Base-by-base conservation (phyloP, 1,284 basidiomycete species). In the Chiua sp. region DNA sequence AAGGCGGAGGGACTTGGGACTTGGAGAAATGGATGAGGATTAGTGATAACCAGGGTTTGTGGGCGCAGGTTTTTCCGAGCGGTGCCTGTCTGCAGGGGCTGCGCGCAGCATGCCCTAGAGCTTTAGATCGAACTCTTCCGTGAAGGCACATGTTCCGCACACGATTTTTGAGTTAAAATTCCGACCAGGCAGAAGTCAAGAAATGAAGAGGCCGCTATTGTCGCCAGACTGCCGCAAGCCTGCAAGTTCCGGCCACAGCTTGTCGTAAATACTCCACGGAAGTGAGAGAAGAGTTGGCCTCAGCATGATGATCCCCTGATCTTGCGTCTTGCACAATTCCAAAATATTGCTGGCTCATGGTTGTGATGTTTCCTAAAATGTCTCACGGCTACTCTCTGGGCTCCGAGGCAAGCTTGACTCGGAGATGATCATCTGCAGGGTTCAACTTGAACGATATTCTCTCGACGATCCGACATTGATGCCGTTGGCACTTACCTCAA, bases 11-110 rank as follows among this genome's bases (percentile, higher is more conserved):
- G 69, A 70, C 50, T 64, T 60, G 64, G 67, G 65, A 10, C 58
- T 74, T 59, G 60, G 56, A 18, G 71, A 65, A 51, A 66, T 71
- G 68, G 72, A 74, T 57, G 67, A 75, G 47, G 65, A 75, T 49
- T 73, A 63, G 58, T 37, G 26, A 20, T 12, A n/a, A 8, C 20
- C 59, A 50, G 37, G 37, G 39, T 39, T 37, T 32, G 35, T 57
- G 46, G 39, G 28, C 57, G 49, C 56, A 53, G 55, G 52, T 55
- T 35, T 20, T 56, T 44, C 16, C 12, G 26, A 37, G 35, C 51
- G 54, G 54, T 53, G 57, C 48, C 30, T 48, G 52, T 53, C 49
- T 46, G 47, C 30, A 49, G 49, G 22, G 7, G 51, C 56, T 55
- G 53, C 53, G 56, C 56, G 49, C 47, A 47, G 56, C 54, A 46